Percentiles rank a stretch among this genome's conserved stretches.
Evolutionary conservation across 805 yeast species (phyloP).

Genomic region (Grigorovia humatica): DNA sequence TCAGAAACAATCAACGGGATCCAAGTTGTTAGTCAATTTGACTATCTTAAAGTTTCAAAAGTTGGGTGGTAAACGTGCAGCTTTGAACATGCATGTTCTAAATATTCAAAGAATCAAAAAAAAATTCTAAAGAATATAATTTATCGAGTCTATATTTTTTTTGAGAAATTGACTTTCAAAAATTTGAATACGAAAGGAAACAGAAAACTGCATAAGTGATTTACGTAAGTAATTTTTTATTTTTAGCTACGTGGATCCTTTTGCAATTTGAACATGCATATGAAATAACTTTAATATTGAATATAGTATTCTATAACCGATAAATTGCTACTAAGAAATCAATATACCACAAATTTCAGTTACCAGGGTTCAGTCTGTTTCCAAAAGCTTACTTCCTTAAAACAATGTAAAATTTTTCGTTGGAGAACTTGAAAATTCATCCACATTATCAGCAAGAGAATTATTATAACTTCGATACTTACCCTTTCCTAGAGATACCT

Average conservation of each 20-base stretch:
- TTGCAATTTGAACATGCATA: neutral
- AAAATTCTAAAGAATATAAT: no score
- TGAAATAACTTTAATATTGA: neutral
- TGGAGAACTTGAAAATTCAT: neutral
- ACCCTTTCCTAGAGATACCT: neutral
- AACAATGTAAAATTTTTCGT: neutral
- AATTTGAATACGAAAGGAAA: neutral
- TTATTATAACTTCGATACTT: neutral
- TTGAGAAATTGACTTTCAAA: no score
- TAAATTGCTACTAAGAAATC: neutral
- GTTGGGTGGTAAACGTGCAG: neutral
- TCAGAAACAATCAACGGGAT: neutral
- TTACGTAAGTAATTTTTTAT: neutral
- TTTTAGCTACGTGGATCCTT: neutral
- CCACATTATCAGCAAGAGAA: neutral
- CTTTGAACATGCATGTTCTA: no score
- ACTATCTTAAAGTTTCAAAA: no score
- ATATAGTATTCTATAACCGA: neutral
- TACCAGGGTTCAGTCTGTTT: neutral
- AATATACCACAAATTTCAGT: neutral
- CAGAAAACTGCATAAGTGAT: neutral
- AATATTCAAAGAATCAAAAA: no score
- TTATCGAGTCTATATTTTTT: no score
- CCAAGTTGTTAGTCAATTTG: no score
- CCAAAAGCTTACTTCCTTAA: no score